Conservation (phyloP, 2,329 filamentous ascomycete genomes). For the Shiraia sp. region DNA sequence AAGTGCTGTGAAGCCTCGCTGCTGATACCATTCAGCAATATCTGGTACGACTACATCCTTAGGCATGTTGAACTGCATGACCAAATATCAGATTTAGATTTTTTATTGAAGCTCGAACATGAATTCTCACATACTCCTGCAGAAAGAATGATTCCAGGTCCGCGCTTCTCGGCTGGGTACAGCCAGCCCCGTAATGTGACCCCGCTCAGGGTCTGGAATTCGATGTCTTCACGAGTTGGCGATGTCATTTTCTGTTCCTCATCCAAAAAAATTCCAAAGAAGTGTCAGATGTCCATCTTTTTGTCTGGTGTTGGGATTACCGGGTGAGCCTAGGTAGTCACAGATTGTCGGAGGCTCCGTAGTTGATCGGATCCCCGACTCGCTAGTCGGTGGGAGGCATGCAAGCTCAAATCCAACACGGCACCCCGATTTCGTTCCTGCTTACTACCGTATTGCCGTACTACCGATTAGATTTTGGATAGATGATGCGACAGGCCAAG, state of each 20-base stretch:
- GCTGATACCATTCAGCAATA: constrained; percentile 8
- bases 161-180: constrained; percentile 17
- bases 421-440: neutral
- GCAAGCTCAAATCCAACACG: constrained; percentile 1
- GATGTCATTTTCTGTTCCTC: constrained; percentile 1
- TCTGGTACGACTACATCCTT: constrained; percentile 10
- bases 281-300: constrained; percentile 1
- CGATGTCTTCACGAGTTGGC: constrained; percentile 9
- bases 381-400: neutral
- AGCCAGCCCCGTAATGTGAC: constrained; percentile 38
- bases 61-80: constrained; percentile 13
- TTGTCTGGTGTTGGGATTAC: neutral
- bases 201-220: constrained; percentile 29
- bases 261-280: neutral
- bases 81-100: neutral
- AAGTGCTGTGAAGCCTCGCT: constrained; percentile 8
- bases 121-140: constrained; percentile 7
- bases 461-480: too few relatives aligned
- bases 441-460: neutral
- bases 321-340: neutral
- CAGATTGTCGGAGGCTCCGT: constrained; percentile 1
- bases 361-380: neutral
- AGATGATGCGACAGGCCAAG: too few relatives aligned
- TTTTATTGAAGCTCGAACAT: neutral
- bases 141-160: constrained; percentile 11